A percentile compares a stretch with the other conserved stretches of the same genome.
Conservation (phyloP, 345 rosid genomes). For the Brassica incana region DNA sequence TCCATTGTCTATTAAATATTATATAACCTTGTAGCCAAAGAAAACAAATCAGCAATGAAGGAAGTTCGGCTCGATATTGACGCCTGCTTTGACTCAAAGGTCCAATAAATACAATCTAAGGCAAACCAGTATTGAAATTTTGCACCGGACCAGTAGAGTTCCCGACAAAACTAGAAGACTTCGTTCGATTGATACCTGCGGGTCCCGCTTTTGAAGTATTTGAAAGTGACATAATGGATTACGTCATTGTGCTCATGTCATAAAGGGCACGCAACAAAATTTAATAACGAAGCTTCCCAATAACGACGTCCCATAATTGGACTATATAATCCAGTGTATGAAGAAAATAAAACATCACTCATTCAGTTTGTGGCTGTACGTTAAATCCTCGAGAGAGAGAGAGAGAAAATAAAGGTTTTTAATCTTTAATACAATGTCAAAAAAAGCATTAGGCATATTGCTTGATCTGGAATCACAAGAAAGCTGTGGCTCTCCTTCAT, state of each 20-base stretch:
- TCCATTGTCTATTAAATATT: background rate
- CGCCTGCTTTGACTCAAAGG: slow-evolving; percentile 16
- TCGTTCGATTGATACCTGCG: background rate
- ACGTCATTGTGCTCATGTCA: slow-evolving; percentile 27
- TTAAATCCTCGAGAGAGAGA: background rate
- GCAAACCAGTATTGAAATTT: background rate
- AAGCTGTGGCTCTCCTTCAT: slow-evolving; percentile 29
- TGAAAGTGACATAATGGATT: slow-evolving; percentile 20
- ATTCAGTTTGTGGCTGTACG: slow-evolving; percentile 14
- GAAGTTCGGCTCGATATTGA: slow-evolving; percentile 8
- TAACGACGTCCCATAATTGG: background rate
- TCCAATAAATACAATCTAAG: background rate
- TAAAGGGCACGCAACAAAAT: background rate
- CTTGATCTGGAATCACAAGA: slow-evolving; percentile 36
- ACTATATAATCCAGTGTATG: slow-evolving; percentile 11
- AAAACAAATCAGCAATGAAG: background rate
- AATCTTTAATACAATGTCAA: slow-evolving; percentile 21
- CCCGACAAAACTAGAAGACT: background rate
- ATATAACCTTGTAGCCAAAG: slow-evolving; percentile 8
- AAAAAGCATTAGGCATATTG: background rate
- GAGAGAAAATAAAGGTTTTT: background rate
- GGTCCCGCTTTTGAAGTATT: background rate
- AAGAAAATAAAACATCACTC: background rate
- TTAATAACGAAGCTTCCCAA: background rate
- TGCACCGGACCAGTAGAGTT: background rate